phyloP scores from a whole-genome alignment of 306 rosid genomes.

The Prosopis cineraria region DNA sequence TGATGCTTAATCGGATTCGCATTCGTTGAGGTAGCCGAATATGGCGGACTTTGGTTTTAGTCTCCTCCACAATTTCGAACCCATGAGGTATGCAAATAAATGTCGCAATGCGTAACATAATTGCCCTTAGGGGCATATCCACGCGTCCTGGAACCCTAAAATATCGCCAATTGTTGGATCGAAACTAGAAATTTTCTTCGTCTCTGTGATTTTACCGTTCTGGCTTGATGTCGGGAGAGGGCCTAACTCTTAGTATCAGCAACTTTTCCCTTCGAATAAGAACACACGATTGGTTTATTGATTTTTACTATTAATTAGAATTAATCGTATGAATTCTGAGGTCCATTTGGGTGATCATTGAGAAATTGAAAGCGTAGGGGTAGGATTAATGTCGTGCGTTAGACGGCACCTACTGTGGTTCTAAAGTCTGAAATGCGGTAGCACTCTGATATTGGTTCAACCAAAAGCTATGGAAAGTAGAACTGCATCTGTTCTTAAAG shows the following conservation, averaged over 20 bases:
- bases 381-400: conserved; percentile 24
- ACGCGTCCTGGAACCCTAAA: conserved; percentile 50
- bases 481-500: conserved; percentile 56
- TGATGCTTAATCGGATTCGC: conserved; percentile 6
- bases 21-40: conserved; percentile 35
- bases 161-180: conserved; percentile 32
- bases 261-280: neutral
- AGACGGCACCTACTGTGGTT: conserved; percentile 12
- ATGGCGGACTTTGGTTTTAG: conserved; percentile 59
- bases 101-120: neutral
- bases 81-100: conserved; percentile 46
- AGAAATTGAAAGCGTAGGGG: conserved; percentile 11
- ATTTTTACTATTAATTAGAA: conserved; percentile 9
- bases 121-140: conserved; percentile 27
- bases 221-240: neutral
- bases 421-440: conserved; percentile 46
- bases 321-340: neutral
- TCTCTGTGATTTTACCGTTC: conserved; percentile 16
- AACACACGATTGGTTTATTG: neutral
- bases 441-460: conserved; percentile 41
- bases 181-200: conserved; percentile 43
- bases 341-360: neutral
- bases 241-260: neutral
- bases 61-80: conserved; percentile 58
- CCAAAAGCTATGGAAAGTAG: conserved; percentile 71